phyloP scores from a whole-genome alignment of 1,284 basidiomycete genomes.

The Pseudozyma sp. region DNA sequence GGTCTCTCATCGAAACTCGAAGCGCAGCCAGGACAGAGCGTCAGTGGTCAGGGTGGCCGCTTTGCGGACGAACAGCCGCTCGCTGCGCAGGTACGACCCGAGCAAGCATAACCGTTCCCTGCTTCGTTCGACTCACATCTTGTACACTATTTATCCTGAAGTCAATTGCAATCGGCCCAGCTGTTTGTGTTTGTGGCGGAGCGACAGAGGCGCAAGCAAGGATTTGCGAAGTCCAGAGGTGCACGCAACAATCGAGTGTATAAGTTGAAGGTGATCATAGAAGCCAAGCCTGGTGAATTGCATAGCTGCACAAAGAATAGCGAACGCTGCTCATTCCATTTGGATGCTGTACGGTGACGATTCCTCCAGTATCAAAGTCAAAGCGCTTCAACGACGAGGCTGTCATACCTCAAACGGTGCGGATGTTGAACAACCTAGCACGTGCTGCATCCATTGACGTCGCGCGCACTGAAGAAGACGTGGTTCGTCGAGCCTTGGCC shows the following conservation, averaged over 20 bases:
- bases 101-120: conserved; percentile 27
- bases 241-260: no score
- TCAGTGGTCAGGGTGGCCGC: conserved; percentile 50
- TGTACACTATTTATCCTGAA: conserved; percentile 25
- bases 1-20: conserved; percentile 61
- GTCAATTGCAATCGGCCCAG: no score
- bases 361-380: no score
- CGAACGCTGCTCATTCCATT: no score
- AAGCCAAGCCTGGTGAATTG: neutral
- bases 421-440: neutral
- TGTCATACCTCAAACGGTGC: conserved; percentile 22
- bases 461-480: conserved; percentile 33
- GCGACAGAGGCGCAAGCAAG: neutral
- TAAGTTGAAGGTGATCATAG: neutral
- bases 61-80: conserved; percentile 50
- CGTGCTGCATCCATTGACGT: conserved; percentile 33
- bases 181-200: neutral
- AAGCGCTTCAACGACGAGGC: no score
- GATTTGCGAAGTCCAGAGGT: no score
- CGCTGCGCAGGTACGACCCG: conserved; percentile 41
- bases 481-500: conserved; percentile 29
- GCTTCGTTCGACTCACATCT: conserved; percentile 1
- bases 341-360: no score
- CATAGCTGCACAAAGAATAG: no score
- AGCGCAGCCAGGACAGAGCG: conserved; percentile 50